A percentile compares a stretch with the other conserved stretches of the same genome.
Evolutionary conservation across 202 grass and related monocot species (phyloP).

Genomic region (Digitaria exilis): DNA sequence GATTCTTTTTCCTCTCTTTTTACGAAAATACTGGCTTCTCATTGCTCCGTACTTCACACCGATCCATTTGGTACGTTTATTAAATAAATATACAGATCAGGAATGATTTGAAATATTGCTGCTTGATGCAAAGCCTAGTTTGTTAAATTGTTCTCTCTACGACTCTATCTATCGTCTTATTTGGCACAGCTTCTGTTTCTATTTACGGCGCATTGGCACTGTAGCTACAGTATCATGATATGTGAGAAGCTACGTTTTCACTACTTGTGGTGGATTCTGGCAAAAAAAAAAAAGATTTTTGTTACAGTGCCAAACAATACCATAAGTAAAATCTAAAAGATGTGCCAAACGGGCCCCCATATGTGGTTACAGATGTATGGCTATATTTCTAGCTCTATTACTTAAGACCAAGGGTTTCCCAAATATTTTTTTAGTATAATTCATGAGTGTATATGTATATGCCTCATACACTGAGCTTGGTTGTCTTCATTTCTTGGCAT

Average conservation of each 20-base stretch:
- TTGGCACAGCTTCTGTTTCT: no score
- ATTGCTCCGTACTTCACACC: background rate
- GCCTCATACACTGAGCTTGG: background rate
- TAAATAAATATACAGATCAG: background rate
- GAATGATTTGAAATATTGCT: background rate
- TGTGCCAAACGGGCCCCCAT: no score
- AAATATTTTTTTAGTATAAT: background rate
- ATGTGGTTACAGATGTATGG: background rate
- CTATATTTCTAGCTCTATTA: background rate
- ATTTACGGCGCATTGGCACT: no score
- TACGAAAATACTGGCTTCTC: background rate
- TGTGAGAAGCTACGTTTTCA: no score
- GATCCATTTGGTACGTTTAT: background rate
- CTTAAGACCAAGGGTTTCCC: background rate
- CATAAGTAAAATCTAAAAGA: no score
- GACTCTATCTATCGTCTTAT: no score
- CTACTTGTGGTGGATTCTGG: no score
- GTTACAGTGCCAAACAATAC: no score
- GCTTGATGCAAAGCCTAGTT: constrained; percentile 12
- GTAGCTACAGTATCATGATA: no score
- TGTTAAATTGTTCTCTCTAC: background rate
- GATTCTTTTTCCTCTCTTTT: background rate
- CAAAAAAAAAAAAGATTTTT: no score
- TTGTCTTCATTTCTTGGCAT: background rate
- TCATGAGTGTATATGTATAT: background rate